Evolutionary conservation across 2,329 filamentous ascomycete genomes (phyloP).

Genomic region (Penicillium aurantiogriseum): DNA sequence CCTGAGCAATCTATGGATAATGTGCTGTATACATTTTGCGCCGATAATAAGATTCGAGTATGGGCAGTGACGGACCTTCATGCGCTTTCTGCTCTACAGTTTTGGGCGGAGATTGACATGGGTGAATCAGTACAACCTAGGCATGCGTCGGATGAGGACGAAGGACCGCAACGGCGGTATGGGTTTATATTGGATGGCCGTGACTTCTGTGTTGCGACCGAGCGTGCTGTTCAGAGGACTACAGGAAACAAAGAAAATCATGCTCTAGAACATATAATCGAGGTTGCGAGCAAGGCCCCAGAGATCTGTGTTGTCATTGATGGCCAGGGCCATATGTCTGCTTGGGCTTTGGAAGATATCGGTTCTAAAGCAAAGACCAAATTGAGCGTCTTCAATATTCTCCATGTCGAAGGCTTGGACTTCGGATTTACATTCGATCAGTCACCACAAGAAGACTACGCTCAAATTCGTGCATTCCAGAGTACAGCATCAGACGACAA

Average conservation of each 20-base stretch:
- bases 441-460: conserved; percentile 52
- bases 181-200: conserved; percentile 80
- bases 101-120: conserved; percentile 81
- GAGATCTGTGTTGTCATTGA: conserved; percentile 88
- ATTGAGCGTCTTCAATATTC: conserved; percentile 78
- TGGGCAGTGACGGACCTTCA: conserved; percentile 78
- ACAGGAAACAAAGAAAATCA: conserved; percentile 63
- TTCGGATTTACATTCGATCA: conserved; percentile 39
- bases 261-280: conserved; percentile 78
- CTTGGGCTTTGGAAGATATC: conserved; percentile 88
- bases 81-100: conserved; percentile 67
- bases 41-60: conserved; percentile 74
- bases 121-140: conserved; percentile 65
- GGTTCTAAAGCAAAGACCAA: conserved; percentile 66
- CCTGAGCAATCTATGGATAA: conserved; percentile 78
- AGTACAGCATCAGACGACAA: conserved; percentile 60
- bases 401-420: conserved; percentile 66
- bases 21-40: conserved; percentile 84
- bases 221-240: conserved; percentile 67
- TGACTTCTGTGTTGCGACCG: conserved; percentile 74
- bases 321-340: conserved; percentile 79
- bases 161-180: conserved; percentile 54
- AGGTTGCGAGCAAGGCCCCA: conserved; percentile 78
- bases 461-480: conserved; percentile 72
- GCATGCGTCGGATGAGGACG: conserved; percentile 39